Base-by-base conservation (phyloP, 108 stramenopile genomes). In the Thalassiosira profunda region DNA sequence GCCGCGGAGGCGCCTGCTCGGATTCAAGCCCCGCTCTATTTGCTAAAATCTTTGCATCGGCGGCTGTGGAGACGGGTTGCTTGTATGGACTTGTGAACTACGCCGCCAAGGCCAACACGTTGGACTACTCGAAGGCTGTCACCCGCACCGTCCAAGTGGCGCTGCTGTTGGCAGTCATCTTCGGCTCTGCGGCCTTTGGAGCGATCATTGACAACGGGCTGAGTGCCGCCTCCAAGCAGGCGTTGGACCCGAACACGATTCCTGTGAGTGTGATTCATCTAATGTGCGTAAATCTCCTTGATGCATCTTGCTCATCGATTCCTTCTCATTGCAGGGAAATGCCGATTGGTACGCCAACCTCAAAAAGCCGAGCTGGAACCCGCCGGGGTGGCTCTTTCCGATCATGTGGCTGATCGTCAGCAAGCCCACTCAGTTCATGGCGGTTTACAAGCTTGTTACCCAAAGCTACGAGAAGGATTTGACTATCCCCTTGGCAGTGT, bases 341-440 rank as follows among this genome's bases (percentile, higher is more conserved):
- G 44, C 70, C 4, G 62, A 70, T 49, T 90, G 89, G 89, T 90
- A 90, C 57, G 28, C 38, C 2, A 69, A 67, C 5, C 47, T 90
- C 11, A 14, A 66, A 11, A 84, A 86, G 45, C 89, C 89, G 8
- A 17, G 20, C 14, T 90, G 82, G 82, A 85, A 85, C 60, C 89
- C 89, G 9, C 89, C 89, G 17, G 86, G 84, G 35, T 87, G 80
- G 77, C 21, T 86, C 29, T 90, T 90, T 69, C 86, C 89, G 8
- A 84, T 90, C 56, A 90, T 90, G 89, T 90, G 89, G 89, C 44
- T 89, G 36, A 54, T 90, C 59, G 73, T 90, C 12, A 73, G 80
- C 58, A 90, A 90, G 54, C 89, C 89, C 8, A 90, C 89, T 21
- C 89, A 90, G 55, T 47, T 84, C 21, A 49, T 69, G 25, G 89